Evolutionary conservation across 805 yeast genomes (phyloP).

Genomic region (Sugiyamaella valdiviana): DNA sequence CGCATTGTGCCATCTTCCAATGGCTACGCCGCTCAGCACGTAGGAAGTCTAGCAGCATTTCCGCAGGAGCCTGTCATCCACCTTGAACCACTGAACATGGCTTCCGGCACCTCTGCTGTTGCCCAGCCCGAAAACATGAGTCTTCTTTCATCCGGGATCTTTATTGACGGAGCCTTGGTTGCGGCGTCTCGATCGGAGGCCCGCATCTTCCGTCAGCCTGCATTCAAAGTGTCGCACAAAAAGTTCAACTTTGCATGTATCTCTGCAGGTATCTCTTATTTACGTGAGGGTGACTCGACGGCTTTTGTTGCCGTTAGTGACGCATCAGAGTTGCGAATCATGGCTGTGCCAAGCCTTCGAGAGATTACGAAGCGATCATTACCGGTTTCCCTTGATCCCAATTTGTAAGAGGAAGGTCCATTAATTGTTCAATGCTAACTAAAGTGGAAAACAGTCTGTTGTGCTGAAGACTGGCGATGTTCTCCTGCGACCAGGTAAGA

Average conservation of each 20-base stretch:
- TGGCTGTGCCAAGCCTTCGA: slow-evolving; percentile 55
- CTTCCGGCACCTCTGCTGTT: slow-evolving; percentile 55
- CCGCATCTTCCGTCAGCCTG: slow-evolving; percentile 55
- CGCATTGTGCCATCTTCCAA: slow-evolving; percentile 56
- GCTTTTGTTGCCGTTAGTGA: slow-evolving; percentile 20
- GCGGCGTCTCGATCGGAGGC: slow-evolving; percentile 54
- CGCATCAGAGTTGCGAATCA: slow-evolving; percentile 24
- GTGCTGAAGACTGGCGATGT: slow-evolving; percentile 38
- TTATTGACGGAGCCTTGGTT: slow-evolving; percentile 57
- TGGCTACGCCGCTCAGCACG: slow-evolving; percentile 45
- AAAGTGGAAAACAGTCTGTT: slow-evolving; percentile 37
- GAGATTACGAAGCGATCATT: slow-evolving; percentile 48
- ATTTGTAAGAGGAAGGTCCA: slow-evolving; percentile 23
- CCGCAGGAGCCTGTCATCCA: slow-evolving; percentile 41
- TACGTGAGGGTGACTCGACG: slow-evolving; percentile 41
- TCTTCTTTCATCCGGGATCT: slow-evolving; percentile 53
- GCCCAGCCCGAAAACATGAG: slow-evolving; percentile 57
- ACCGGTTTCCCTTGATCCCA: slow-evolving; percentile 39
- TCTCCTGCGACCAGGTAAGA: slow-evolving; percentile 46
- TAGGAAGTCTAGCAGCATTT: background rate
- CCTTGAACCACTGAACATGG: slow-evolving; percentile 53
- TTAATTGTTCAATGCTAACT: slow-evolving; percentile 8
- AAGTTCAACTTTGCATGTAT: slow-evolving; percentile 47
- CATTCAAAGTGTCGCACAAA: slow-evolving; percentile 57
- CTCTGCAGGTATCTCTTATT: slow-evolving; percentile 47